Evolutionary conservation across 257 asterid genomes (phyloP), one percentile per base, ranked within the genome.

Genomic region (Penstemon eatonii): DNA sequence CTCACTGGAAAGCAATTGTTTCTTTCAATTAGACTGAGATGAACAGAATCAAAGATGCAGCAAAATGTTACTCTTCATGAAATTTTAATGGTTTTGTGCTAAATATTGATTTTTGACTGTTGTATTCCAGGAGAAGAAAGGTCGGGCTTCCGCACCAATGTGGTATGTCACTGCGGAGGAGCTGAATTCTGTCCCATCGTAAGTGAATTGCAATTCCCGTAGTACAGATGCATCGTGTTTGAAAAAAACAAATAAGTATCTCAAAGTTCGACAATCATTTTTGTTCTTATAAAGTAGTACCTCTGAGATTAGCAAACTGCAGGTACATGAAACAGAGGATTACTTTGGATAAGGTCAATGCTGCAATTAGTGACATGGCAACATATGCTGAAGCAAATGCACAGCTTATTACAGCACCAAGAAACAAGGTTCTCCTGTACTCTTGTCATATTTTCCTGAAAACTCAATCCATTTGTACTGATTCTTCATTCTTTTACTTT

Each of bases 301-400:
- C 68, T 67, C 76, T 79, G 60, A 75, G 47, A 39, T 50, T 68
- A 47, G 60, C 66, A 74, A 68, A 73, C 71, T 79, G 65, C 67
- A 93, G 99, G 89, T 90, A 93, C 75, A 93, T 93, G 99, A 93
- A 84, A 78, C 96, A 89, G 68, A 87, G 99, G 72, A 94, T 93
- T 61, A 90, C 99, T 43, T 56, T 90, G 78, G 97, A 88, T 59
- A 93, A 93, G 84, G 86, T 88, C 78, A 90, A 90, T 78, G 96
- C 94, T 40, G 99, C 96, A 63, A 85, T 93, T 61, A 82, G 80
- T 66, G 97, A 93, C 71, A 88, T 93, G 89, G 92, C 88, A 59
- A 63, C 82, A 3, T 90, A 90, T 70, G 97, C 97, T 76, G 96
- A 88, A 84, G 84, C 92, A 66, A 93, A 87, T 80, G 80, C 88